phyloP scores from a whole-genome alignment of 768 basidiomycete genomes.

The Plicaturopsis crispa region DNA sequence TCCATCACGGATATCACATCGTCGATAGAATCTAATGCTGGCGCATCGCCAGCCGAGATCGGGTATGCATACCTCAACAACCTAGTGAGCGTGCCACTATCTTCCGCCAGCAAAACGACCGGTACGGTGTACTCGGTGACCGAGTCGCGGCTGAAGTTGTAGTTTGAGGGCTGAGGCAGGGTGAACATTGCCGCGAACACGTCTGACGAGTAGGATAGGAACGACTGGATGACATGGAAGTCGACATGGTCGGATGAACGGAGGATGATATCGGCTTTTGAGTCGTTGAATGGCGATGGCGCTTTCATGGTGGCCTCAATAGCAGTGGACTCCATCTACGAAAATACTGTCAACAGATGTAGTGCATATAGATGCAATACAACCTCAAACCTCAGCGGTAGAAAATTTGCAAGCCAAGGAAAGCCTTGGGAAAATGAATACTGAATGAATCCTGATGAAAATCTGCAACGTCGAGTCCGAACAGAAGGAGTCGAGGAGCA shows the following conservation, averaged over 20 bases:
- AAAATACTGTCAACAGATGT: too few relatives aligned
- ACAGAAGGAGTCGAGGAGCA: too few relatives aligned
- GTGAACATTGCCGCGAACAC: conserved; percentile 23
- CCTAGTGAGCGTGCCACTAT: conserved; percentile 19
- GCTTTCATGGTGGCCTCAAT: conserved; percentile 16
- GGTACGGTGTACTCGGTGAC: conserved; percentile 9
- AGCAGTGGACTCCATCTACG: too few relatives aligned
- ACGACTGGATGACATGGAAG: conserved; percentile 18
- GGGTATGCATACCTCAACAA: conserved; percentile 31
- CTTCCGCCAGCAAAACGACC: conserved; percentile 20
- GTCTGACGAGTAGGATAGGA: conserved; percentile 22
- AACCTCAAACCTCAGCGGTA: too few relatives aligned
- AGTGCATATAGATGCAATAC: too few relatives aligned
- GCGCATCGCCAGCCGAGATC: conserved; percentile 21
- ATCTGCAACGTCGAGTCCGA: too few relatives aligned
- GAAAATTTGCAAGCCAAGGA: too few relatives aligned
- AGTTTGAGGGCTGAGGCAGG: conserved; percentile 10
- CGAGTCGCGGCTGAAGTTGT: background rate
- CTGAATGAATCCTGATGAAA: too few relatives aligned
- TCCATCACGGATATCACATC: conserved; percentile 26
- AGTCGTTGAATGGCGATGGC: conserved; percentile 5
- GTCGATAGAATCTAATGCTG: conserved; percentile 23
- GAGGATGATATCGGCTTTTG: conserved; percentile 1
- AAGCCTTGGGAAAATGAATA: too few relatives aligned
- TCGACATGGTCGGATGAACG: conserved; percentile 19